Evolutionary conservation across 2,329 filamentous ascomycete species (phyloP), one percentile per base, ranked within the genome.

Genomic region (Diaporthe nobilis): DNA sequence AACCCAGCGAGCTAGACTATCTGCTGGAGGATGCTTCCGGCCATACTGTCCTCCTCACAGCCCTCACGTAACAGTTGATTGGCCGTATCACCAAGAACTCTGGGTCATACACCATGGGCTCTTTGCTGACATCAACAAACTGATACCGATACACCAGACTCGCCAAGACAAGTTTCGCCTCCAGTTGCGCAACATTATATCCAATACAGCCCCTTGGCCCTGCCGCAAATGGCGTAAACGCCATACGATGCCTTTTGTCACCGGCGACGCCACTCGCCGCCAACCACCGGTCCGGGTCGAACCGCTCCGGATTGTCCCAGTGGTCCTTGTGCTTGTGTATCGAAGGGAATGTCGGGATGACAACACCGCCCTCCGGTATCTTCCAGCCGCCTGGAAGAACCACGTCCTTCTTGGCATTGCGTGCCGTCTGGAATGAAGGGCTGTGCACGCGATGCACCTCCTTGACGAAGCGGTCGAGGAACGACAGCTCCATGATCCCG

Each of bases 291-390:
- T 55, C 25, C 22, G 65, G 65, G 3, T 70, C 65, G n/a, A 70
- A 70, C 13, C 65, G 65, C 22, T 55, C 44, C 13, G 65, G 65
- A 39, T 70, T 70, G 15, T 70, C 65, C 65, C 65, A 70, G 20
- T 70, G 47, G 47, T 53, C 65, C 17, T 53, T 53, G 65, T 70
- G 39, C 25, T 25, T 17, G 8, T 70, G 65, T 0, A 70, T 25
- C 5, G 44, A 9, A 7, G 65, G 65, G 28, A 70, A 70, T 3
- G 44, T 55, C 15, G 65, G 44, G 9, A 70, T 70, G 13, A 70
- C 65, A 20, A 70, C 44, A 5, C 2, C 22, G 20, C 65, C 65
- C 0, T 4, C 25, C 4, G 65, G 65, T 6, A 70, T 70, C 6
- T n/a, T 10, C 44, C 47, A 70, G 9, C 65, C 65, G 12, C 65